Percentiles rank a stretch among this genome's conserved stretches.
phyloP scores from a whole-genome alignment of 306 rosid genomes.

The Prunus davidiana region DNA sequence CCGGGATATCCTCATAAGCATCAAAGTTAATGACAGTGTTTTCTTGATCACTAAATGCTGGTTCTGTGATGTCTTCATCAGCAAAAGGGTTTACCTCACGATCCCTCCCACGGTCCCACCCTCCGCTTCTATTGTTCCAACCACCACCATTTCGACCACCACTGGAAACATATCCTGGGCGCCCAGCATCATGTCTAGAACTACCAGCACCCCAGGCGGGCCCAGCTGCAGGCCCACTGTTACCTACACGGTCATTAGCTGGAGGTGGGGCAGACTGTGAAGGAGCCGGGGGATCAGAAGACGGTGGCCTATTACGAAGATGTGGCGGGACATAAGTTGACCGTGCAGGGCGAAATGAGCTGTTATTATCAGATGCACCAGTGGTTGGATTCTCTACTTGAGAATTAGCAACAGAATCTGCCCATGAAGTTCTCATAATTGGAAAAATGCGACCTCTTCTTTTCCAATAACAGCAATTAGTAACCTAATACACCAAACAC shows the following conservation, averaged over 20 bases:
- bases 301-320: constrained; percentile 54
- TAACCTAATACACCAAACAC: constrained; percentile 30
- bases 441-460: constrained; percentile 26
- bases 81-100: constrained; percentile 71
- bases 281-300: constrained; percentile 40
- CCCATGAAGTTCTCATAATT: constrained; percentile 66
- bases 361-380: constrained; percentile 33
- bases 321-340: constrained; percentile 74
- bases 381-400: constrained; percentile 27
- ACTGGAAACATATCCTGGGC: constrained; percentile 34
- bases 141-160: constrained; percentile 40
- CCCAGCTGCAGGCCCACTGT: constrained; percentile 37
- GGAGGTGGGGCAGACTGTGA: constrained; percentile 24
- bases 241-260: constrained; percentile 29
- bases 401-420: constrained; percentile 63
- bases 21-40: constrained; percentile 69
- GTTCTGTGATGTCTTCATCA: constrained; percentile 37
- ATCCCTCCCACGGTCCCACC: constrained; percentile 59
- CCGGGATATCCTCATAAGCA: constrained; percentile 84
- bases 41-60: constrained; percentile 44
- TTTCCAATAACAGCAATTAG: constrained; percentile 13
- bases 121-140: constrained; percentile 50
- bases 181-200: constrained; percentile 42
- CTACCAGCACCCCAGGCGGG: constrained; percentile 37
- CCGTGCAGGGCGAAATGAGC: constrained; percentile 34